phyloP scores from a whole-genome alignment of 352 stramenopile genomes.

The Pilasporangium apinafurcum region DNA sequence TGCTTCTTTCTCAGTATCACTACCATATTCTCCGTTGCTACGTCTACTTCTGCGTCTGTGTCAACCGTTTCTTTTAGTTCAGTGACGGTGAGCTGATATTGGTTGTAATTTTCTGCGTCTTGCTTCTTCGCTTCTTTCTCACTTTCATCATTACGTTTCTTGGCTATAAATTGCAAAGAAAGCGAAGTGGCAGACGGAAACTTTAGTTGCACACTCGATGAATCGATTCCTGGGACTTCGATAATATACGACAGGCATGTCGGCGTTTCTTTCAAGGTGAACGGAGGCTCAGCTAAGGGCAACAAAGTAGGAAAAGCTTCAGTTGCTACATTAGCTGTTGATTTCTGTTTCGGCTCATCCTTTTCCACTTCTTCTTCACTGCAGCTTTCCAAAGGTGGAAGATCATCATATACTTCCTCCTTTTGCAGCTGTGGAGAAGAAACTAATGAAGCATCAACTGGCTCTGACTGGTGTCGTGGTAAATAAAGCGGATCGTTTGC shows the following conservation, averaged over 20 bases:
- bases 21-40: conserved; percentile 70
- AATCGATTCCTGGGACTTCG: conserved; percentile 23
- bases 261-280: conserved; percentile 32
- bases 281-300: no score
- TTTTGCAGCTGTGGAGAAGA: no score
- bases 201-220: conserved; percentile 25
- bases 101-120: no score
- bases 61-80: conserved; percentile 15
- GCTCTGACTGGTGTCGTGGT: conserved; percentile 1
- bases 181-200: conserved; percentile 29
- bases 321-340: not conserved
- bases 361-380: conserved; percentile 56
- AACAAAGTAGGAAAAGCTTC: no score
- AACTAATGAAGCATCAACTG: not conserved
- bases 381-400: conserved; percentile 52
- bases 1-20: conserved; percentile 46
- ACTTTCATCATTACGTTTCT: not conserved
- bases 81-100: conserved; percentile 18
- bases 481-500: conserved; percentile 49
- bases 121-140: not conserved
- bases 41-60: conserved; percentile 26
- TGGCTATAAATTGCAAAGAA: conserved; percentile 21
- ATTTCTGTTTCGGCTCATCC: conserved; percentile 7
- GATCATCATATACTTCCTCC: conserved; percentile 23
- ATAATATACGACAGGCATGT: conserved; percentile 50